Evolutionary conservation across 805 yeast species (phyloP).

Genomic region (Candida xiaguanensis): DNA sequence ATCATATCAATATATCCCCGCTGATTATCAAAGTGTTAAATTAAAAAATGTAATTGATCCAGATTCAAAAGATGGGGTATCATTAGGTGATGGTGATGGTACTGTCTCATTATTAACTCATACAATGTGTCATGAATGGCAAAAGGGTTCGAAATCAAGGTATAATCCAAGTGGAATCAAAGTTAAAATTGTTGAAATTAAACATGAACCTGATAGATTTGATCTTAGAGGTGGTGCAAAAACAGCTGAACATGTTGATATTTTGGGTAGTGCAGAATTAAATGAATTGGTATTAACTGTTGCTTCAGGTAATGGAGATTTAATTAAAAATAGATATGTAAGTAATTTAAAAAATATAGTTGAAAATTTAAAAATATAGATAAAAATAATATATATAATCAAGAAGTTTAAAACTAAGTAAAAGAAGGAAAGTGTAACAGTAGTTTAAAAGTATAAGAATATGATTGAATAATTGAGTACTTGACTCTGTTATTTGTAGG

Average conservation of each 20-base stretch:
- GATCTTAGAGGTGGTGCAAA: conserved; percentile 97
- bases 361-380: conserved; percentile 44
- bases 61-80: conserved; percentile 61
- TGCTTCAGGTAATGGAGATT: conserved; percentile 75
- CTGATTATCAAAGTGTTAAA: conserved; percentile 42
- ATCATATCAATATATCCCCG: conserved; percentile 77
- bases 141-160: conserved; percentile 51
- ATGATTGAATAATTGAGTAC: too few relatives aligned
- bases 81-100: conserved; percentile 92
- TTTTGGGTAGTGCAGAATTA: conserved; percentile 86
- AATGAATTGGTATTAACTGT: conserved; percentile 81
- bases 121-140: conserved; percentile 90
- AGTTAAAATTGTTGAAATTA: conserved; percentile 84
- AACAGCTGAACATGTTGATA: conserved; percentile 97
- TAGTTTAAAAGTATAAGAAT: too few relatives aligned
- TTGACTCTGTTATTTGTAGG: too few relatives aligned
- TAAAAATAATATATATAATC: too few relatives aligned
- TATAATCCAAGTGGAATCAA: conserved; percentile 75
- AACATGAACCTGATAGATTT: conserved; percentile 88
- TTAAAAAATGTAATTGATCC: conserved; percentile 71
- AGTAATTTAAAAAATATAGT: conserved; percentile 67
- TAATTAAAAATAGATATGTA: conserved; percentile 54
- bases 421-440: too few relatives aligned
- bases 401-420: background rate
- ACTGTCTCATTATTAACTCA: conserved; percentile 88